Evolutionary conservation across 129 eudicot genomes (phyloP).

Genomic region (Kitagawia praeruptora): DNA sequence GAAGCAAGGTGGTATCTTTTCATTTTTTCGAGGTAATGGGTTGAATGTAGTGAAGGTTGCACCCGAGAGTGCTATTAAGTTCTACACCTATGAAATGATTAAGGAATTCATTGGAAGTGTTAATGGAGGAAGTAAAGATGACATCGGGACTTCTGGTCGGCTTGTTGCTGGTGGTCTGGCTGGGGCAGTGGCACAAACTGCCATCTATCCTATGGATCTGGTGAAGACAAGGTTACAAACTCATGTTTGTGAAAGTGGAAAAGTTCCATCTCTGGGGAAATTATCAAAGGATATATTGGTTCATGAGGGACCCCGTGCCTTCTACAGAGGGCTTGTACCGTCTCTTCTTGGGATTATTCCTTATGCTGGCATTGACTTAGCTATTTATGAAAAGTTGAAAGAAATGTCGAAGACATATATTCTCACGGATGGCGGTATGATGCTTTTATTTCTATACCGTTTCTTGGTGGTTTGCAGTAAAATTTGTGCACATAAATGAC

Average conservation of each 20-base stretch:
- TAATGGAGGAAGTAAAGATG: constrained; percentile 45
- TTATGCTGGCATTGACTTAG: constrained; percentile 88
- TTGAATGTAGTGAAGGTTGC: constrained; percentile 83
- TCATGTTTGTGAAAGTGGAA: constrained; percentile 39
- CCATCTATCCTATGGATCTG: constrained; percentile 89
- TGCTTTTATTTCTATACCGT: background rate
- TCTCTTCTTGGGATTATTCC: constrained; percentile 93
- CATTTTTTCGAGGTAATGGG: constrained; percentile 87
- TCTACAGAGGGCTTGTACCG: constrained; percentile 77
- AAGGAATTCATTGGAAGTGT: constrained; percentile 45
- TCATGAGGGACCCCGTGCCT: constrained; percentile 90
- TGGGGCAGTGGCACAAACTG: constrained; percentile 89
- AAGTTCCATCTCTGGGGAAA: constrained; percentile 56
- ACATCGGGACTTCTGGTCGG: constrained; percentile 70
- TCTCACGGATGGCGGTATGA: constrained; percentile 58
- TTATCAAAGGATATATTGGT: constrained; percentile 73
- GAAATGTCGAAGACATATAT: constrained; percentile 62
- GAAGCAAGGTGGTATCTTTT: constrained; percentile 63
- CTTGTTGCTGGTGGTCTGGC: constrained; percentile 87
- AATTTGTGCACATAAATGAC: background rate
- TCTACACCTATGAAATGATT: constrained; percentile 73
- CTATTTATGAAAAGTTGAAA: constrained; percentile 80
- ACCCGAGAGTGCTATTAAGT: constrained; percentile 94
- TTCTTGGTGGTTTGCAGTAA: background rate
- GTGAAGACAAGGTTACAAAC: constrained; percentile 93